Conservation (phyloP, 371 early-diverging fungal species). For the Blastocladiella emersonii region DNA sequence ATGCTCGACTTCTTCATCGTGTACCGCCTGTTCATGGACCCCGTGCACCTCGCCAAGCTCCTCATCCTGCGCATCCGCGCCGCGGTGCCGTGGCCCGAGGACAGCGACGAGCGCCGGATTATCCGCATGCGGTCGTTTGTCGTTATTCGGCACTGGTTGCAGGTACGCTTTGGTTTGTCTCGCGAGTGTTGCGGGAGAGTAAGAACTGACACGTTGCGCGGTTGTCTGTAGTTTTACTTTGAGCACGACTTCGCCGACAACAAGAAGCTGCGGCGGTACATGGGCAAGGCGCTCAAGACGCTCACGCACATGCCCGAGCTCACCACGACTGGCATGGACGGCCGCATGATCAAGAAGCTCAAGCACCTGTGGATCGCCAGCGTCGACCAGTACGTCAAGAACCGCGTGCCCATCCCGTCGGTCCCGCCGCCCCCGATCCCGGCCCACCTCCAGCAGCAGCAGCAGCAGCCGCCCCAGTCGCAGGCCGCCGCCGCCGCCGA, state of each 20-base stretch:
- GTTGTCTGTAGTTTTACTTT: background rate
- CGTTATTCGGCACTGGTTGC: background rate
- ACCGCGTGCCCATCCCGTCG: no score
- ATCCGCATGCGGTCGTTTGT: slow-evolving; percentile 33
- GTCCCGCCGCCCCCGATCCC: no score
- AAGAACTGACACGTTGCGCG: no score
- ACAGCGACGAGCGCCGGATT: slow-evolving; percentile 30
- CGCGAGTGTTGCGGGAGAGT: no score
- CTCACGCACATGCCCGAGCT: background rate
- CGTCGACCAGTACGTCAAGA: background rate
- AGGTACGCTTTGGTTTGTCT: background rate
- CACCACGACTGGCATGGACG: background rate
- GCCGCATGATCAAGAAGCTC: background rate
- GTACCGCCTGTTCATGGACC: slow-evolving; percentile 46
- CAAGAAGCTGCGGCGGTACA: slow-evolving; percentile 1
- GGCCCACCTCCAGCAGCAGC: background rate
- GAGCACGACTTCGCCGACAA: slow-evolving; percentile 1
- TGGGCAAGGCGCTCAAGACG: background rate
- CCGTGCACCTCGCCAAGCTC: slow-evolving; percentile 36
- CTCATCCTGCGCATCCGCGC: slow-evolving; percentile 45
- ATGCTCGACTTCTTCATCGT: slow-evolving; percentile 57
- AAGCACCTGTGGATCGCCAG: background rate
- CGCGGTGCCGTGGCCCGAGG: slow-evolving; percentile 34
- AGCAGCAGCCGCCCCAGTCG: background rate
- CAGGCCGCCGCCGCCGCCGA: no score